A percentile compares a stretch with the other conserved stretches of the same genome.
These are phyloP conservation scores for Suillus hirtellus DNA, from an alignment of 768 basidiomycete genomes.

Conservation along the genomic window DNA sequence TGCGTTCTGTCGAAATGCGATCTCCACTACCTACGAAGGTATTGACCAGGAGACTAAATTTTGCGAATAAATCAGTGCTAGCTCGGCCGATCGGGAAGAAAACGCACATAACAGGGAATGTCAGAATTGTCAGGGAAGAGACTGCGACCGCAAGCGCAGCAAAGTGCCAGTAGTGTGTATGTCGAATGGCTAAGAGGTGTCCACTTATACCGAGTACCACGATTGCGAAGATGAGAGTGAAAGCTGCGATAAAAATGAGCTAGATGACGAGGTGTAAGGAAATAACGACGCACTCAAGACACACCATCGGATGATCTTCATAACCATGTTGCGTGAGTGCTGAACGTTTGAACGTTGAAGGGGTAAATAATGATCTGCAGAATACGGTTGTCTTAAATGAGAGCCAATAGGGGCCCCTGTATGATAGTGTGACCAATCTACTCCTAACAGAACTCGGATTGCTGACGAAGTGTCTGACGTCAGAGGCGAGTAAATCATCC, in stretches of 20 bases:
- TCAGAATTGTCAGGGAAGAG: slow-evolving; percentile 28
- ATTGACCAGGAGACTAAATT: slow-evolving; percentile 27
- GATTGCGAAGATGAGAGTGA: slow-evolving; percentile 25
- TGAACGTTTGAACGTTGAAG: background rate
- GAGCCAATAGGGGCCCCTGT: background rate
- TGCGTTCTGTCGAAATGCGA: slow-evolving; percentile 29
- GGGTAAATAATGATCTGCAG: background rate
- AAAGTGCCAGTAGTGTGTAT: slow-evolving; percentile 24
- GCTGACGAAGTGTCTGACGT: slow-evolving; percentile 7
- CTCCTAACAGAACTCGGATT: slow-evolving; percentile 2
- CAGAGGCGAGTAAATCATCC: background rate
- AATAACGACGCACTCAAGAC: background rate
- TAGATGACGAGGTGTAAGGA: background rate
- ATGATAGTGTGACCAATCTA: background rate
- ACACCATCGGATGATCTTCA: background rate
- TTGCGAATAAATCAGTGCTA: background rate
- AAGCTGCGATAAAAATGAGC: slow-evolving; percentile 14
- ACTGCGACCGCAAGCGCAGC: slow-evolving; percentile 32
- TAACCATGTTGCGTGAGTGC: background rate
- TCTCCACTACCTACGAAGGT: background rate
- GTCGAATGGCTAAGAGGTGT: slow-evolving; percentile 23
- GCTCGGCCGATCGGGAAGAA: background rate
- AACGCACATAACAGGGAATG: slow-evolving; percentile 30
- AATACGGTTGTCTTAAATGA: background rate
- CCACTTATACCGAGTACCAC: slow-evolving; percentile 34